A percentile compares a stretch with the other conserved stretches of the same genome.
Evolutionary conservation across 2,329 filamentous ascomycete genomes (phyloP).

Genomic region (Ophiostoma ulmi): DNA sequence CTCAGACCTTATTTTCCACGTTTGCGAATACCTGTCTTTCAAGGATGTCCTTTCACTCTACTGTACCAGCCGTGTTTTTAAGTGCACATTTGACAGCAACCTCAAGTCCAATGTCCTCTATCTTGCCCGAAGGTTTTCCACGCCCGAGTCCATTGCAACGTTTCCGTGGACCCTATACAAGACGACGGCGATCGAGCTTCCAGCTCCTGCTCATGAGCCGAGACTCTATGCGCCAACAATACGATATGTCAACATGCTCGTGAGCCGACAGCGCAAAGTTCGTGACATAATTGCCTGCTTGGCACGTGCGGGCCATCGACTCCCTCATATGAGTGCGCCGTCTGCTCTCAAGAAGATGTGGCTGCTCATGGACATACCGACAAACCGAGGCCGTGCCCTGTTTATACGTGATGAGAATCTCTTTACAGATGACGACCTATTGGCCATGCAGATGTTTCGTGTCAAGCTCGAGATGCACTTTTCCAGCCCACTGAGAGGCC

Average conservation of each 20-base stretch:
- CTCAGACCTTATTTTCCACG: slow-evolving; percentile 49
- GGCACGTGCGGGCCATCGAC: slow-evolving; percentile 51
- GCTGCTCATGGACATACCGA: slow-evolving; percentile 64
- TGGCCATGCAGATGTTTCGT: slow-evolving; percentile 59
- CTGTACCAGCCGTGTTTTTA: slow-evolving; percentile 57
- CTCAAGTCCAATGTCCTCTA: slow-evolving; percentile 54
- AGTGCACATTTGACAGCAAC: slow-evolving; percentile 54
- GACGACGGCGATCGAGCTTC: slow-evolving; percentile 13
- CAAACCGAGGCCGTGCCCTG: slow-evolving; percentile 47
- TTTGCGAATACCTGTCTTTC: slow-evolving; percentile 51
- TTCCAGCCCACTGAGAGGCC: slow-evolving; percentile 56
- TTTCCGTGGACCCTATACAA: slow-evolving; percentile 60
- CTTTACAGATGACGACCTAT: slow-evolving; percentile 57
- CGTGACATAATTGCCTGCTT: slow-evolving; percentile 60
- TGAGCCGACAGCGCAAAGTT: slow-evolving; percentile 51
- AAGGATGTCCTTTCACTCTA: slow-evolving; percentile 60
- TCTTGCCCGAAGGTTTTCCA: slow-evolving; percentile 47
- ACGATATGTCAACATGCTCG: slow-evolving; percentile 62
- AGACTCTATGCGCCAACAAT: slow-evolving; percentile 36
- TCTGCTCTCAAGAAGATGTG: slow-evolving; percentile 60
- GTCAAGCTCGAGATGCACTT: slow-evolving; percentile 68
- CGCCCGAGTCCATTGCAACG: slow-evolving; percentile 50
- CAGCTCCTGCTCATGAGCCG: not conserved
- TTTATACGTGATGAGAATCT: slow-evolving; percentile 46
- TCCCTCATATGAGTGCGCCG: slow-evolving; percentile 38